Conservation (phyloP, 305 asterid species). For the Striga hermonthica region DNA sequence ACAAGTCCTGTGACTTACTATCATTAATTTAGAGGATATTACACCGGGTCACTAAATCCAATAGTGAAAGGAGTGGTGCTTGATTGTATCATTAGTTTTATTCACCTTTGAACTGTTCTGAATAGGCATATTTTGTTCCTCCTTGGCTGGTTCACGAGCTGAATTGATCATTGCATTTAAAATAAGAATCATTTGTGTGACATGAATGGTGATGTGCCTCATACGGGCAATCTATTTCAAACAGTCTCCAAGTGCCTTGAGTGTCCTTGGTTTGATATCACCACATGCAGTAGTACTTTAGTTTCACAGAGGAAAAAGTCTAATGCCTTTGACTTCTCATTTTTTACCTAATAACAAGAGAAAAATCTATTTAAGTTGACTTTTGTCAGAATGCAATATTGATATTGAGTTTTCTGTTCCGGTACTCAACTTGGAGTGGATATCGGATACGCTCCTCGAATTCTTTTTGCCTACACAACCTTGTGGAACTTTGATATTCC, state of each 20-base stretch:
- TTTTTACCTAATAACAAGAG: background rate
- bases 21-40: background rate
- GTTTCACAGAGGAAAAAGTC: background rate
- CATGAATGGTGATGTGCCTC: constrained; percentile 1
- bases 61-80: background rate
- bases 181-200: background rate
- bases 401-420: background rate
- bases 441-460: too few relatives aligned
- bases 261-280: background rate
- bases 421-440: background rate
- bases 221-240: background rate
- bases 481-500: background rate
- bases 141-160: too few relatives aligned
- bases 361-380: too few relatives aligned
- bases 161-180: background rate
- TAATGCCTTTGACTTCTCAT: background rate
- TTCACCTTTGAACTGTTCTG: too few relatives aligned
- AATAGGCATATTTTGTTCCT: too few relatives aligned
- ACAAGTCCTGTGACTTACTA: constrained; percentile 1
- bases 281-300: background rate
- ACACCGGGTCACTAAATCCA: background rate
- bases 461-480: too few relatives aligned
- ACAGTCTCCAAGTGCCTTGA: background rate
- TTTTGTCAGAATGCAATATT: too few relatives aligned
- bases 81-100: background rate